Percentiles rank a stretch among this genome's conserved stretches.
Conservation (phyloP, 78 protist genomes). For the slime mould (Dictyostelium discoideum) region DNA sequence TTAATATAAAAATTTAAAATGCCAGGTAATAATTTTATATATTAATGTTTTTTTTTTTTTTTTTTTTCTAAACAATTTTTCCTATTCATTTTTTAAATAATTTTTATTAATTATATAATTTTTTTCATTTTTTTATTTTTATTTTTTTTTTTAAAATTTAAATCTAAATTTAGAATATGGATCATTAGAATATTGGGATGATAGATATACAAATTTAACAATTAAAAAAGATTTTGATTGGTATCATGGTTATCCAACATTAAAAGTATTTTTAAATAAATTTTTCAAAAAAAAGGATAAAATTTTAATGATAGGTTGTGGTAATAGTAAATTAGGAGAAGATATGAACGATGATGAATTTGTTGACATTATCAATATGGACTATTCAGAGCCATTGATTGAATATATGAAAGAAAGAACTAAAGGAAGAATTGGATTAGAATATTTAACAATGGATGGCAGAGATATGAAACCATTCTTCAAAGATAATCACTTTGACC, state of each 20-base stretch:
- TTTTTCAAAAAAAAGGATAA: constrained; percentile 2
- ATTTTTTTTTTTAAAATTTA: not conserved
- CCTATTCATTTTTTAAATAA: no score
- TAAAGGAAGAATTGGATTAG: constrained; percentile 28
- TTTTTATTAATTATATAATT: not conserved
- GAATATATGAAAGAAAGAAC: constrained; percentile 58
- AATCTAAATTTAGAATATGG: constrained; percentile 40
- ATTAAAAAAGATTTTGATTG: constrained; percentile 66
- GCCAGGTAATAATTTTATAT: not conserved
- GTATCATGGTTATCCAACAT: constrained; percentile 66
- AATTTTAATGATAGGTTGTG: constrained; percentile 76
- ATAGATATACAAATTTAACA: constrained; percentile 56
- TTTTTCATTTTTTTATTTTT: not conserved
- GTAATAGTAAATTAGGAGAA: constrained; percentile 66
- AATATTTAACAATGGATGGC: constrained; percentile 74
- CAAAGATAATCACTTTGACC: constrained; percentile 6
- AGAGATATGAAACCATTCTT: constrained; percentile 44
- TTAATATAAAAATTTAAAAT: no score
- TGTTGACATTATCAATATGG: constrained; percentile 51
- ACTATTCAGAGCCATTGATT: constrained; percentile 64
- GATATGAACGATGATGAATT: constrained; percentile 54
- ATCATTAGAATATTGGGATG: constrained; percentile 78
- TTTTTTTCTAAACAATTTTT: not conserved
- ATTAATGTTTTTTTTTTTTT: not conserved
- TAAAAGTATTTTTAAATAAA: constrained; percentile 47